Base-by-base conservation (phyloP, 2,329 filamentous ascomycete genomes). In the Dryadomyces quercivorus region DNA sequence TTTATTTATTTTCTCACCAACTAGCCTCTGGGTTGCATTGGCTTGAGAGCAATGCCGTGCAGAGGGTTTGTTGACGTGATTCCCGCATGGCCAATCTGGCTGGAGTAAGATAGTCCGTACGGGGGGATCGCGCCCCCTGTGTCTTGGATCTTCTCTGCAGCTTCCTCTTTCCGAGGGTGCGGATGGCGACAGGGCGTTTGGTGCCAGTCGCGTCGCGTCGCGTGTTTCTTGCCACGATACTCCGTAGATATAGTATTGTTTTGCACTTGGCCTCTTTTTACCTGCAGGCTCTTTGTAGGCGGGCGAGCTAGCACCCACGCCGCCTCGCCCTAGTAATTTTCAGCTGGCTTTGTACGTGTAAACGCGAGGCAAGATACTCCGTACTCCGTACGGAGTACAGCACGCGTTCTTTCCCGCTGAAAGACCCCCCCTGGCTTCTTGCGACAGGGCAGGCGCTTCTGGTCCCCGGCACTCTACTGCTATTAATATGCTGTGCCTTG, bases 201-300 rank as follows among this genome's bases (percentile, higher is more conserved):
- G 26, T 31, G 26, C 56, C 50, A 54, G 56, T 52, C 56, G 57
- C 57, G 57, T 58, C 56, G 56, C 56, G 56, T 58, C 50, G 47
- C 47, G 47, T 38, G 31, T 49, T 34, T n/a, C 46, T 31, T 31
- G 26, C 4, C 26, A 31, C 26, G 26, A 31, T 31, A 31, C 26
- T 31, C 26, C 26, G 4, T 8, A 31, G 4, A 31, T 31, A 31
- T 31, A 31, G 26, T 31, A 31, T 40, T 40, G 36, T 40, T 40
- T 40, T 40, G 36, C 4, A 13, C 15, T 40, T 3, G 10, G 4
- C 36, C 36, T 16, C 36, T 40, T 40, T 4, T 12, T 16, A 8
- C 15, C 36, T 40, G 36, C 36, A 40, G 36, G 10, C 36, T 40
- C 15, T 16, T 40, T 40, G 26, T 40, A 16, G 15, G 10, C 10